Conservation (phyloP, 2,329 filamentous ascomycete species). For the Pseudocercospora pini-densiflorae region DNA sequence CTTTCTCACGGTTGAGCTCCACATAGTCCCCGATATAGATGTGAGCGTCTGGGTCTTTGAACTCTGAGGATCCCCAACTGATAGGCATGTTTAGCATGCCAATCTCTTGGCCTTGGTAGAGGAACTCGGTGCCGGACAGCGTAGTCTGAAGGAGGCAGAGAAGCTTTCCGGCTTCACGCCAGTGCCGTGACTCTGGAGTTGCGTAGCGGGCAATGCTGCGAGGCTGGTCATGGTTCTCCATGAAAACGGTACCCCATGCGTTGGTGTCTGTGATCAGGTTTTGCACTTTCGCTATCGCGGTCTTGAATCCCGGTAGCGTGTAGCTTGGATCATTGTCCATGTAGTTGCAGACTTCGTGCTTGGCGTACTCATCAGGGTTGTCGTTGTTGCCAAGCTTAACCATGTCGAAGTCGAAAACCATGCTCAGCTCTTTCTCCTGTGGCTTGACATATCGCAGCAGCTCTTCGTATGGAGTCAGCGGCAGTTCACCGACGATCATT, state of each 20-base stretch:
- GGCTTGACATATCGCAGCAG: constrained; percentile 60
- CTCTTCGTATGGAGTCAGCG: constrained; percentile 52
- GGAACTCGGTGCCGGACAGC: constrained; percentile 66
- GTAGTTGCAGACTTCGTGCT: constrained; percentile 33
- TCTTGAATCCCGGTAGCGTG: constrained; percentile 32
- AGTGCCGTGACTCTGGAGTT: constrained; percentile 35
- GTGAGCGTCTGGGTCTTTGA: constrained; percentile 28
- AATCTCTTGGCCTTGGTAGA: constrained; percentile 74
- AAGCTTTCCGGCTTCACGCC: constrained; percentile 62
- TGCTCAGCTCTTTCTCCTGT: constrained; percentile 63
- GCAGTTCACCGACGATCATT: constrained; percentile 60
- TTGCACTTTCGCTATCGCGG: constrained; percentile 31
- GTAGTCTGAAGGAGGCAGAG: constrained; percentile 62
- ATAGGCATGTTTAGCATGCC: constrained; percentile 68
- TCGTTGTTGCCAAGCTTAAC: constrained; percentile 51
- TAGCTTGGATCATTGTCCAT: constrained; percentile 37
- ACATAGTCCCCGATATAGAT: constrained; percentile 62
- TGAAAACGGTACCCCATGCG: constrained; percentile 68
- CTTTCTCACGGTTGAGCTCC: constrained; percentile 59
- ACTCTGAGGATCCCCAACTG: constrained; percentile 52
- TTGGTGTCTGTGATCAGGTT: constrained; percentile 60
- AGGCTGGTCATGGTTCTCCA: constrained; percentile 70
- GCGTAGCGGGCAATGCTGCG: constrained; percentile 58
- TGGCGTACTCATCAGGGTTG: constrained; percentile 32
- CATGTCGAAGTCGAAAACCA: constrained; percentile 75